Conservation (phyloP, 768 basidiomycete species). For the Mycena indigotica region DNA sequence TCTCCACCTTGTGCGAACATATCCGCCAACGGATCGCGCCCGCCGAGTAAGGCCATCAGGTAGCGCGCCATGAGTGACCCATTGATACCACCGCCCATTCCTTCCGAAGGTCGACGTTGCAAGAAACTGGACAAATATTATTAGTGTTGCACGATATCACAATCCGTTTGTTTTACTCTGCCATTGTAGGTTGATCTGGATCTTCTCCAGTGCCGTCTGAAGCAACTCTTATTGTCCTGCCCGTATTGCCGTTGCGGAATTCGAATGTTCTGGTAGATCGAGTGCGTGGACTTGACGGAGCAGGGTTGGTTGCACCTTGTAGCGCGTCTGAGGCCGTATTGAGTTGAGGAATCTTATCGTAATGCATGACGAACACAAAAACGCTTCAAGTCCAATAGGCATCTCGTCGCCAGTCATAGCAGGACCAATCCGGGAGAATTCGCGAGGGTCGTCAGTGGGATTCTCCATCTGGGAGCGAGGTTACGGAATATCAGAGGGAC, state of each 20-base stretch:
- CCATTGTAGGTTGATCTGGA: slow-evolving; percentile 44
- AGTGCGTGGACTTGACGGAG: slow-evolving; percentile 9
- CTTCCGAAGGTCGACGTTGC: slow-evolving; percentile 33
- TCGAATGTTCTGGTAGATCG: slow-evolving; percentile 33
- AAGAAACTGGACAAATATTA: slow-evolving; percentile 35
- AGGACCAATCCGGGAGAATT: slow-evolving; percentile 48
- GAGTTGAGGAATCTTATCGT: neutral
- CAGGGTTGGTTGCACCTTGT: slow-evolving; percentile 26
- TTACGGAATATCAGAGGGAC: slow-evolving; percentile 1
- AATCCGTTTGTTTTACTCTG: slow-evolving; percentile 47
- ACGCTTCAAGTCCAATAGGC: slow-evolving; percentile 46
- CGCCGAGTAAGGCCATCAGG: slow-evolving; percentile 59
- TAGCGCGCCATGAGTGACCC: slow-evolving; percentile 75
- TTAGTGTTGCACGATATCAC: neutral
- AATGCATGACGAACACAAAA: slow-evolving; percentile 47
- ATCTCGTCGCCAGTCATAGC: slow-evolving; percentile 32
- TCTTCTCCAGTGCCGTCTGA: slow-evolving; percentile 27
- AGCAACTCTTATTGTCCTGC: slow-evolving; percentile 41
- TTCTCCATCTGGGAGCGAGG: slow-evolving; percentile 64
- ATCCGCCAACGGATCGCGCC: slow-evolving; percentile 47
- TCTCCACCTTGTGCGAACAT: slow-evolving; percentile 42
- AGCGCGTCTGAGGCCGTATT: slow-evolving; percentile 14
- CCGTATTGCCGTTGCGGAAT: slow-evolving; percentile 33
- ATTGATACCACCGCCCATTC: slow-evolving; percentile 43
- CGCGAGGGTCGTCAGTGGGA: slow-evolving; percentile 72